Evolutionary conservation across 2,329 filamentous ascomycete species (phyloP), one percentile per base, ranked within the genome.

Genomic region (Cadophora malorum): DNA sequence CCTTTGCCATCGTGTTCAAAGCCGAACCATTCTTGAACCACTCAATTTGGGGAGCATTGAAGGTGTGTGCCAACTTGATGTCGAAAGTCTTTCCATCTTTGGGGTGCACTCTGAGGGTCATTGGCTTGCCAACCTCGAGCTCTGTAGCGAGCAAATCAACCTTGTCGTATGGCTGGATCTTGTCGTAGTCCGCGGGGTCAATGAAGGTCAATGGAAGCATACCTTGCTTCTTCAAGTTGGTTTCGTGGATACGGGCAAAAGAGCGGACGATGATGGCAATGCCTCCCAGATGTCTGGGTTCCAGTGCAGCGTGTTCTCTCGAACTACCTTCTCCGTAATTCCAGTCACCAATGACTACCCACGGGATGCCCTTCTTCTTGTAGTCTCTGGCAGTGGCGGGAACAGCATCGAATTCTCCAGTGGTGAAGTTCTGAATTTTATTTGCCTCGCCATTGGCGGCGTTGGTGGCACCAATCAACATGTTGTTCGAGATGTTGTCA

Each of bases 181-280:
- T 97, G 82, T 99, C 96, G 83, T 99, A 99, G 83, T 99, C 96
- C 80, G 91, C 95, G 67, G 95, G 95, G 80, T 98, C 90, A 67
- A 89, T 83, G 85, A 99, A 99, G 77, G 94, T 98, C 74, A 99
- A 88, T 78, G 96, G 96, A 84, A 99, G 92, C 95, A 99, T 97
- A 84, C 96, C 96, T 89, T 99, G 96, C 91, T 99, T 99, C 93
- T 99, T 99, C 86, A 99, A 84, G 89, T 99, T 99, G 86, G 96
- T 99, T 88, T 99, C 96, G 88, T 99, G 96, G 79, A 99, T 99
- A 91, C 96, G 96, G 78, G 96, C 96, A 80, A 99, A 99, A 73
- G 89, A 93, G 79, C 93, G 91, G 79, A 91, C 94, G 80, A 99
- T 96, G 85, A 99, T 97, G 78, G 95, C 96, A 78, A 97, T 88